Evolutionary conservation across 2,329 filamentous ascomycete genomes (phyloP), one percentile per base, ranked within the genome.

Genomic region (Ophiostoma perfectum): DNA sequence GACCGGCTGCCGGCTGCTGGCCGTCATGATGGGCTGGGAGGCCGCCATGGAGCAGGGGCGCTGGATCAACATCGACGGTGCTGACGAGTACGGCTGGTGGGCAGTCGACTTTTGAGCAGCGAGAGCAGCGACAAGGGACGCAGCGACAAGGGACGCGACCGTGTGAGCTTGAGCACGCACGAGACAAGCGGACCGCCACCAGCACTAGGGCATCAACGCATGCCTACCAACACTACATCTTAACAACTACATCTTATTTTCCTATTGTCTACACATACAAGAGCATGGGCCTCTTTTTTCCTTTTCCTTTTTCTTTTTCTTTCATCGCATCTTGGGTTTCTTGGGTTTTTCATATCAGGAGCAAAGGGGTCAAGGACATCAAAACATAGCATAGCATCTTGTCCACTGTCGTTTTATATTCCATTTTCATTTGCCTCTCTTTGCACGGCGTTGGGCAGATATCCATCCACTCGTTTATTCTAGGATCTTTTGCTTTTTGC

Each of bases 1-100:
- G 45, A 86, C 83, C 78, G 86, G 86, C 0, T 96, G 92, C 76
- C 84, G 91, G 36, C 74, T 96, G 67, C 76, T 96, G 71, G 92
- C 86, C 2, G 91, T 96, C 55, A 93, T 96, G 88, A 87, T 95
- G 87, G 92, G 92, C 0, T 93, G 91, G 90, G 89, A 93, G 49
- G 82, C 81, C 42, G 86, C 84, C 5, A 82, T 92, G 70, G 80
- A 80, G 45, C 77, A 82, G 18, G 83, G 81, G 1, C 81, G 82
- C 62, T 96, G 92, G 90, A 82, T 86, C 69, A 96, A 96, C 78
- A 85, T 96, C n/a, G 91, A 94, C 76, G 89, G 89, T 1, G 91
- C 94, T 76, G 89, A 89, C 1, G 83, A 83, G 12, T 87, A 84
- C 73, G 81, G 81, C 12, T 92, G 90, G 90, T 73, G 68, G 70